A percentile compares a stretch with the other conserved stretches of the same genome.
Conservation (phyloP, 441 rosid genomes). For the Breynia disticha region DNA sequence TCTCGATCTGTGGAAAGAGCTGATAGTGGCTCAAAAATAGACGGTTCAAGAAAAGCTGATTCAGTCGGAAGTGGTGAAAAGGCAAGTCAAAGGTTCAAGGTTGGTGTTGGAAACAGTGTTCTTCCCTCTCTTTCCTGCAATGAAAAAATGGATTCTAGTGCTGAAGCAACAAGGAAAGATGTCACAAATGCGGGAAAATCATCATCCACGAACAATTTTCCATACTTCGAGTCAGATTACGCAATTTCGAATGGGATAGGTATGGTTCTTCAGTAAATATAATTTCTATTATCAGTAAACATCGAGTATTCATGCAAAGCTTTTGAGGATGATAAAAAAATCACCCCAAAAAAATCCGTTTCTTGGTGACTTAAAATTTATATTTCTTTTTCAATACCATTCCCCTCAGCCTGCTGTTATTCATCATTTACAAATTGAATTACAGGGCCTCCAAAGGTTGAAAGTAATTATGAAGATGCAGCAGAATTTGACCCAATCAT, state of each 20-base stretch:
- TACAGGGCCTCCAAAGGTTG: conserved; percentile 83
- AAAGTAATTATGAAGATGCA: conserved; percentile 74
- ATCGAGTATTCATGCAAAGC: background rate
- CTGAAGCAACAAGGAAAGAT: conserved; percentile 60
- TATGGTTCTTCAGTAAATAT: conserved; percentile 4
- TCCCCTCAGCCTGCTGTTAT: conserved; percentile 1
- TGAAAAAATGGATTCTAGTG: conserved; percentile 66
- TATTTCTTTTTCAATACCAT: background rate
- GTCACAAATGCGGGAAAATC: conserved; percentile 61
- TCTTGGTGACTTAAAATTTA: background rate
- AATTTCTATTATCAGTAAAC: too few species aligned
- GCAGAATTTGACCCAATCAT: conserved; percentile 83
- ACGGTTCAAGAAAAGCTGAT: conserved; percentile 83
- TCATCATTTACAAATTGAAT: conserved; percentile 12
- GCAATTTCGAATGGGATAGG: conserved; percentile 48
- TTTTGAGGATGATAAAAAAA: too few species aligned
- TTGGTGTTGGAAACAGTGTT: conserved; percentile 43
- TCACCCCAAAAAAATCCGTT: too few species aligned
- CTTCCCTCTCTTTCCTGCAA: conserved; percentile 95
- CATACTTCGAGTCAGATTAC: conserved; percentile 43
- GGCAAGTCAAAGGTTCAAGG: conserved; percentile 51
- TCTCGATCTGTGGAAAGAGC: conserved; percentile 79
- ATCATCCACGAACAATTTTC: conserved; percentile 50
- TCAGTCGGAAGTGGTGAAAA: conserved; percentile 94
- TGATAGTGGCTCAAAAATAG: conserved; percentile 91